These are phyloP conservation scores for Cyberlindnera galapagoensis DNA, from an alignment of 805 yeast genomes.

Conservation along the genomic window DNA sequence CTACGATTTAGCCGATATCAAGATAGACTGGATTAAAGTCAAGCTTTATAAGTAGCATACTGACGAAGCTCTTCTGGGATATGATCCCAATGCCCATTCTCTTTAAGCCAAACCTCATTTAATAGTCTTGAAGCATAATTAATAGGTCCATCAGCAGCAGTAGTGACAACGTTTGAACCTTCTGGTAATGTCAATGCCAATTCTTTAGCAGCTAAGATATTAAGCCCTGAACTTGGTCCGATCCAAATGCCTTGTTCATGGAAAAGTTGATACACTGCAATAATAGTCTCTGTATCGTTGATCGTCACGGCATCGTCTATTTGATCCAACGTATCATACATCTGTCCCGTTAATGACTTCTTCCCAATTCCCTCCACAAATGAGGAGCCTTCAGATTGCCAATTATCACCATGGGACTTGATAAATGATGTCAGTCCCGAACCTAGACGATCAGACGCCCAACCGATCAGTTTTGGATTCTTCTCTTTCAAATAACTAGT, in stretches of 20 bases:
- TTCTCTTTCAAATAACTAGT: constrained; percentile 52
- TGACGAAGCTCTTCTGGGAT: constrained; percentile 14
- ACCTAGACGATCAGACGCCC: constrained; percentile 80
- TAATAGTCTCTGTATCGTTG: constrained; percentile 14
- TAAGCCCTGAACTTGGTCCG: constrained; percentile 21
- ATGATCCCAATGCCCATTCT: constrained; percentile 18
- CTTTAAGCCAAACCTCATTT: constrained; percentile 15
- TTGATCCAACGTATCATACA: constrained; percentile 13
- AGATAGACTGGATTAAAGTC: too few relatives aligned
- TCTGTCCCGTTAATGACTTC: constrained; percentile 17
- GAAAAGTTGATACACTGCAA: constrained; percentile 13
- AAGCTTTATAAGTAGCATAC: constrained; percentile 14
- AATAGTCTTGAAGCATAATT: constrained; percentile 20
- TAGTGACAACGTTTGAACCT: constrained; percentile 22
- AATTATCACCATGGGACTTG: constrained; percentile 14
- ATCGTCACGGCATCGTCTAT: constrained; percentile 15
- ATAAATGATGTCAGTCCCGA: constrained; percentile 45
- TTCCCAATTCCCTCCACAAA: constrained; percentile 24
- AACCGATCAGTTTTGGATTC: constrained; percentile 33
- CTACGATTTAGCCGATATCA: too few relatives aligned
- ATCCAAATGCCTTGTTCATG: constrained; percentile 15
- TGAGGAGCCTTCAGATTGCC: constrained; percentile 21
- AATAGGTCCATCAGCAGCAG: constrained; percentile 19
- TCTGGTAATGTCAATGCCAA: constrained; percentile 19
- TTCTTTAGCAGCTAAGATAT: constrained; percentile 18